Evolutionary conservation across 192 early-diverging fungal genomes (phyloP), one percentile per base, ranked within the genome.

Genomic region (Coemansia sp.): DNA sequence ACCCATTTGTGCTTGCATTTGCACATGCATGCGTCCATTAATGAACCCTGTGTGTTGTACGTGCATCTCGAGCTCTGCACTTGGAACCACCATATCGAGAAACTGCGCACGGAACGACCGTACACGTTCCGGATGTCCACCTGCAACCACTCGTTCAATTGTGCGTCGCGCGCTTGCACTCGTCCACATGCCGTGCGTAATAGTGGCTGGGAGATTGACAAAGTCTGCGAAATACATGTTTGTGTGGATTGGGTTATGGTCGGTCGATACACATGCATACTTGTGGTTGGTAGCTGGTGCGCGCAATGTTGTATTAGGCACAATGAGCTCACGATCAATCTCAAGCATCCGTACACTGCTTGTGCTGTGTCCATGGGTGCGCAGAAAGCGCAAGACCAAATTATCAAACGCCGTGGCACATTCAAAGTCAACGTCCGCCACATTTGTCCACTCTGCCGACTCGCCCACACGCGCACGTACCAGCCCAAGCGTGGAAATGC

Each of bases 101-200:
- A 97, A 97, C 56, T 75, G 84, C 35, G 90, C 92, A 54, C 82
- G 61, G 79, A 92, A 97, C 5, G 81, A 85, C 6, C 82, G 84
- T 57, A 97, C 91, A 32, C 92, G 89, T 66, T 85, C 79, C 49
- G 92, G 89, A 52, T 88, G 75, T 74, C 94, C 93, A 66, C 90
- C 87, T 19, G 93, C 93, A 55, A 89, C 91, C 49, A 90, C 87
- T 39, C 89, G 85, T 66, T 95, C 93, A 14, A 95, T 89, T 74
- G 90, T 90, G 77, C 90, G 91, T 60, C 95, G 88, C 32, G 92
- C 91, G 2, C 91, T 86, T 11, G 95, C 95, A 59, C 86, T 89
- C 21, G 93, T 97, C 94, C 94, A 97, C 95, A 97, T 97, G 39
- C 95, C 95, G 75, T 97, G 95, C 22, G 92, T 93, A 62, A 97